Evolutionary conservation across 1,284 basidiomycete genomes (phyloP).

Genomic region (Trametes pubescens): DNA sequence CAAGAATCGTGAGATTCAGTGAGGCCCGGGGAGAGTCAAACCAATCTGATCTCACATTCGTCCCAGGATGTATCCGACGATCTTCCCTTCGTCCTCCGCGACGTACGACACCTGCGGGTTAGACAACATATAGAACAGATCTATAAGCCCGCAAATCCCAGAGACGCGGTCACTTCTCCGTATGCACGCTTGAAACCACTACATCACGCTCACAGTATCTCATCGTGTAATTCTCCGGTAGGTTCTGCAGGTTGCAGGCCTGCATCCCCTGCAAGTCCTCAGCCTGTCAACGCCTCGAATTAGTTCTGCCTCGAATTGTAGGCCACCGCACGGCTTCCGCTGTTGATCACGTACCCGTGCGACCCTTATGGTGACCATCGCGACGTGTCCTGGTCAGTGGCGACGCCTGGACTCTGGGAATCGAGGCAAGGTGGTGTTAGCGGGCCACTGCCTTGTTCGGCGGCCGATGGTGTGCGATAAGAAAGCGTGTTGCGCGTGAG

Average conservation of each 20-base stretch:
- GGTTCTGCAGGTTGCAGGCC: conserved; percentile 87
- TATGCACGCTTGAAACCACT: conserved; percentile 72
- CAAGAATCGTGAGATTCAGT: not conserved
- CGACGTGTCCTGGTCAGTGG: too few species aligned
- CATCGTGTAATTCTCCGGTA: conserved; percentile 89
- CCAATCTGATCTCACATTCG: conserved; percentile 74
- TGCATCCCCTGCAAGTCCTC: conserved; percentile 90
- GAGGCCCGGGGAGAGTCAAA: too few species aligned
- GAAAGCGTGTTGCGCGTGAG: not conserved
- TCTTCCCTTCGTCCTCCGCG: conserved; percentile 88
- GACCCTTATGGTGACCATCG: conserved; percentile 60
- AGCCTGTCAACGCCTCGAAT: conserved; percentile 46
- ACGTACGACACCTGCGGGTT: conserved; percentile 97
- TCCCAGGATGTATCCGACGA: conserved; percentile 94
- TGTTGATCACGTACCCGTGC: conserved; percentile 53
- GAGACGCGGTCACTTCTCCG: not conserved
- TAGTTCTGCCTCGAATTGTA: not conserved
- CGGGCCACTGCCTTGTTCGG: not conserved
- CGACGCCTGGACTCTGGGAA: not conserved
- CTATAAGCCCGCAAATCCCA: conserved; percentile 49
- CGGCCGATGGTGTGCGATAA: not conserved
- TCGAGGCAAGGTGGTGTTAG: not conserved
- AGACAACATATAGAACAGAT: conserved; percentile 87
- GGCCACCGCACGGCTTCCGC: not conserved
- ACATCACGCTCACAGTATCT: conserved; percentile 75